phyloP scores from a whole-genome alignment of 2,329 filamentous ascomycete genomes.

The Aspergillus tamarii region DNA sequence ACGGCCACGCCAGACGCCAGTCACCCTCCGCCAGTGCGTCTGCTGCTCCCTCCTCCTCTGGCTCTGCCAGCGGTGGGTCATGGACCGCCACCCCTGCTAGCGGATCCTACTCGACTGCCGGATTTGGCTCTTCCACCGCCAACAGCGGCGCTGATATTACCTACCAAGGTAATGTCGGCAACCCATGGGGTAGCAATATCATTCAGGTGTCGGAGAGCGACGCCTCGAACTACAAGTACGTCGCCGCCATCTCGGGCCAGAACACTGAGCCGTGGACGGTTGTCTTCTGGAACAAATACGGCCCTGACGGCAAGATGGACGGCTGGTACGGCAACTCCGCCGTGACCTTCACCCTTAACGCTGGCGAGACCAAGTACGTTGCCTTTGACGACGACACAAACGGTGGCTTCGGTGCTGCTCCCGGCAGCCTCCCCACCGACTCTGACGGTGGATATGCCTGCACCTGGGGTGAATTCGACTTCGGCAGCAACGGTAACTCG shows the following conservation, averaged over 20 bases:
- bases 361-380: conserved; percentile 41
- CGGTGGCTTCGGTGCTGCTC: conserved; percentile 37
- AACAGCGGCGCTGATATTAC: conserved; percentile 28
- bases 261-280: conserved; percentile 39
- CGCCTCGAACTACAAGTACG: conserved; percentile 40
- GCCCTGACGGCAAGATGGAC: conserved; percentile 35
- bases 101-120: conserved; percentile 31
- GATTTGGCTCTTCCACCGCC: conserved; percentile 37
- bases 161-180: conserved; percentile 44
- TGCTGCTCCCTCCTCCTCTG: conserved; percentile 11
- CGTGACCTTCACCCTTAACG: conserved; percentile 33
- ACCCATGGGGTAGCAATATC: conserved; percentile 46
- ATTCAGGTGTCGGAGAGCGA: conserved; percentile 36
- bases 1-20: conserved; percentile 25
- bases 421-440: conserved; percentile 31
- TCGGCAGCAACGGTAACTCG: conserved; percentile 31
- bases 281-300: conserved; percentile 46
- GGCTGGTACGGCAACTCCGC: conserved; percentile 42
- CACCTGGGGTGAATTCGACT: conserved; percentile 43
- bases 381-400: conserved; percentile 42
- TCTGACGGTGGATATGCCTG: conserved; percentile 30
- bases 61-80: conserved; percentile 13
- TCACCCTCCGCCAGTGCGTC: conserved; percentile 11
- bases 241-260: conserved; percentile 37
- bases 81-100: conserved; percentile 28